phyloP scores from a whole-genome alignment of 306 rosid genomes.

The Fragaria nilgerrensis region DNA sequence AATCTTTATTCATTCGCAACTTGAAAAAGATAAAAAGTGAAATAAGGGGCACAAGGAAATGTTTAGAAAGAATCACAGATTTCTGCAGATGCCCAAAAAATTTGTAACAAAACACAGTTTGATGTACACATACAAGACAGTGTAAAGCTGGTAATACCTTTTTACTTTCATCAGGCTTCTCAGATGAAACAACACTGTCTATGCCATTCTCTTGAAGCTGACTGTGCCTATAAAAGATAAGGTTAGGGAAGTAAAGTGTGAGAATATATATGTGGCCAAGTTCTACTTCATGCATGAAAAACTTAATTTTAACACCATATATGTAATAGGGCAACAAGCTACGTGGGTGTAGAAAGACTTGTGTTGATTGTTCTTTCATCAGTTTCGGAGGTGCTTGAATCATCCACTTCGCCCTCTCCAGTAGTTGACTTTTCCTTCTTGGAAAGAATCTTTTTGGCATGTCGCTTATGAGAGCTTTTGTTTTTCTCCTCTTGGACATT shows the following conservation, averaged over 20 bases:
- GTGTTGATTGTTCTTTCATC: slow-evolving; percentile 35
- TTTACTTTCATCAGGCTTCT: slow-evolving; percentile 34
- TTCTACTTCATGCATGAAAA: not conserved
- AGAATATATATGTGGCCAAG: not conserved
- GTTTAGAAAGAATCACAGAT: not conserved
- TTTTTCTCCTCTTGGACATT: slow-evolving; percentile 30
- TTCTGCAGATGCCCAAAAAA: not conserved
- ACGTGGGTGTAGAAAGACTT: slow-evolving; percentile 38
- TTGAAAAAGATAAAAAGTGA: too few relatives aligned
- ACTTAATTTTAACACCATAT: slow-evolving; percentile 17
- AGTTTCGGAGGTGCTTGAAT: slow-evolving; percentile 26
- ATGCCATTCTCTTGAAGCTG: slow-evolving; percentile 49
- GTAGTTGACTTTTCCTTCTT: slow-evolving; percentile 42
- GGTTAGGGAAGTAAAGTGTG: not conserved
- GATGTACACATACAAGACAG: slow-evolving; percentile 3
- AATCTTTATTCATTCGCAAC: not conserved
- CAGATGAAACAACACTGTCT: slow-evolving; percentile 30
- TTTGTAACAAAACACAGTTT: not conserved
- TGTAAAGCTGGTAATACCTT: slow-evolving; percentile 48
- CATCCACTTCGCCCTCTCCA: slow-evolving; percentile 31
- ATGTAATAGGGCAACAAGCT: slow-evolving; percentile 18
- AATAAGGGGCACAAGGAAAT: not conserved
- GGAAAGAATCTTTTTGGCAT: slow-evolving; percentile 30
- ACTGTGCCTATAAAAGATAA: slow-evolving; percentile 42
- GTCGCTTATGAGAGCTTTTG: slow-evolving; percentile 28